Evolutionary conservation across 2,329 filamentous ascomycete genomes (phyloP), one percentile per base, ranked within the genome.

Genomic region (Blastomyces percursus): DNA sequence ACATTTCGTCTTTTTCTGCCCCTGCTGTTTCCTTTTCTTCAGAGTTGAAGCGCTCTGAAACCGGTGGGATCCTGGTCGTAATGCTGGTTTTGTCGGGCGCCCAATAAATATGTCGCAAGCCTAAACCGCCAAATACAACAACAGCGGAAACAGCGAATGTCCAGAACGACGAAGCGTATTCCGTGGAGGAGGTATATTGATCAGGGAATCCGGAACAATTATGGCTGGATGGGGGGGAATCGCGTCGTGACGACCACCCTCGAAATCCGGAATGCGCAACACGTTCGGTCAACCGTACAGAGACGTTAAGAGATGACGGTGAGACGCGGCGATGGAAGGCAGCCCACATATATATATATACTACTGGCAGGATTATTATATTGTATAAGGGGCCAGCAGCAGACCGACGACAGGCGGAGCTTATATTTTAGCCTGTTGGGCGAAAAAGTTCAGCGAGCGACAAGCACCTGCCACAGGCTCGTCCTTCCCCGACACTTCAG

Each of bases 111-210:
- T 71, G 63, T 56, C 71, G 70, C 12, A 75, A 59, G 66, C 71
- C 75, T 54, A 71, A 66, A 52, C 73, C 74, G 66, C 73, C 71
- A 64, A 72, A 71, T 65, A 76, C 60, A 24, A 73, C 61, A 54
- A 71, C 58, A 2, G 74, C 59, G 55, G 73, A 67, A 62, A 75
- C 65, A 63, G 72, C 70, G 64, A 77, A 65, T 48, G 70, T 64
- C 75, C 75, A 77, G 62, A 74, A 67, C 59, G 73, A 74, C 7
- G 74, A 74, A 56, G 73, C 72, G 62, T 74, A 67, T 66, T 66
- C 73, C 9, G 59, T 52, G 46, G 30, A 35, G 27, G 38, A 3
- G 8, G 67, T 69, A 61, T 65, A 66, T 65, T 62, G 65, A 60
- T 62, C 63, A 32, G 32, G n/a, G 30, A 40, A 44, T 21, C 35